Conservation (phyloP, 1,284 basidiomycete species). For the Volvariella volvacea region DNA sequence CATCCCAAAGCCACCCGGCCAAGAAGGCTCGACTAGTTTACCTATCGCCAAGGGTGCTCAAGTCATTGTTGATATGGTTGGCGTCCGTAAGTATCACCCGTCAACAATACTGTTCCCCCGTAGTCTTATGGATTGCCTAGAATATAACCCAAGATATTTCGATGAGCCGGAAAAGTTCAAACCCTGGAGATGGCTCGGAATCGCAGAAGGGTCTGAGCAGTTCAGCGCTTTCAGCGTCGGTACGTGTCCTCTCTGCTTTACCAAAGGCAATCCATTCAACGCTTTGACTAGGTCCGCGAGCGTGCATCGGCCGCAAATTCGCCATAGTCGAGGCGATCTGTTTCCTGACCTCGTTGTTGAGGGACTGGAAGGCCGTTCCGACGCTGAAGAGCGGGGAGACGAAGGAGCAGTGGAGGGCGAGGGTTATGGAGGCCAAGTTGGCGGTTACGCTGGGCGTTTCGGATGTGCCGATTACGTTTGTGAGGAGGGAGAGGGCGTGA, state of each 20-base stretch:
- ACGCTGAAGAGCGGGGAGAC: slow-evolving; percentile 29
- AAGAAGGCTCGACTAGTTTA: slow-evolving; percentile 3
- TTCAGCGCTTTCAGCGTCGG: slow-evolving; percentile 26
- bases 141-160: slow-evolving; percentile 5
- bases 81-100: slow-evolving; percentile 1
- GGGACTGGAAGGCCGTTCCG: slow-evolving; percentile 39
- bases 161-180: slow-evolving; percentile 7
- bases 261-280: neutral
- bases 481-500: slow-evolving; percentile 11
- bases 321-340: slow-evolving; percentile 37
- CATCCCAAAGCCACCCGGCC: slow-evolving; percentile 4
- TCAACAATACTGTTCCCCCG: neutral
- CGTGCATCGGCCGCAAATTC: slow-evolving; percentile 43
- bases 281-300: slow-evolving; percentile 29
- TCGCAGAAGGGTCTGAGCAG: slow-evolving; percentile 11
- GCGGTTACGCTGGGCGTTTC: slow-evolving; percentile 26
- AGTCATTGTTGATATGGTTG: slow-evolving; percentile 4
- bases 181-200: slow-evolving; percentile 5
- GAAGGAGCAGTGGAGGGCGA: slow-evolving; percentile 26
- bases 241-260: slow-evolving; percentile 7
- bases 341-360: slow-evolving; percentile 35
- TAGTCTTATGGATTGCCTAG: neutral
- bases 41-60: slow-evolving; percentile 3
- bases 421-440: slow-evolving; percentile 30
- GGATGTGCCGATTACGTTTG: slow-evolving; percentile 28